A percentile compares a stretch with the other conserved stretches of the same genome.
These are phyloP conservation scores for Lentinula sp. DNA, from an alignment of 768 basidiomycete species.

Conservation along the genomic window DNA sequence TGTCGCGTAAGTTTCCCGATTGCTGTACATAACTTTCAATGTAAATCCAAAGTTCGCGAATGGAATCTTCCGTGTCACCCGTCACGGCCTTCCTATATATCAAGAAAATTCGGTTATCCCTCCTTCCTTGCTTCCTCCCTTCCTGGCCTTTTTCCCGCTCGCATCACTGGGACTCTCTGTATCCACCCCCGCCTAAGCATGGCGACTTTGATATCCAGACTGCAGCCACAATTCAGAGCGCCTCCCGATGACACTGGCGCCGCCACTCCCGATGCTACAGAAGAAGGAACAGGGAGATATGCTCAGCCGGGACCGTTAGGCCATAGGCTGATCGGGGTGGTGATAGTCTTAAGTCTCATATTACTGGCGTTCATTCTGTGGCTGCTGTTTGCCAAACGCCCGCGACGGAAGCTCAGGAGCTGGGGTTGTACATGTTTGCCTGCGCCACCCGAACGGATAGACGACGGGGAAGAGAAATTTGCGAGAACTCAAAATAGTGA, in stretches of 20 bases:
- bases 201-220: background rate
- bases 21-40: background rate
- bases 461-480: background rate
- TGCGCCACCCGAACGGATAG: background rate
- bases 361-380: slow-evolving; percentile 30
- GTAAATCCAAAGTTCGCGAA: background rate
- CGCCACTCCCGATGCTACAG: background rate
- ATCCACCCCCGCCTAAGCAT: background rate
- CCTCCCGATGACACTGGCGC: background rate
- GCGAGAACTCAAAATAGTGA: background rate
- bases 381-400: slow-evolving; percentile 27
- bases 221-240: background rate
- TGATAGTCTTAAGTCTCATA: slow-evolving; percentile 29
- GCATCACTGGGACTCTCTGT: background rate
- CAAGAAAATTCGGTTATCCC: background rate
- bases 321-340: slow-evolving; percentile 40
- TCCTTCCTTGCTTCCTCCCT: background rate
- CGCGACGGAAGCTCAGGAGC: slow-evolving; percentile 18
- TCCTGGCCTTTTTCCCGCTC: background rate
- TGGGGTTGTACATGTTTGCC: slow-evolving; percentile 2
- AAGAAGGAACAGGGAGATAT: background rate
- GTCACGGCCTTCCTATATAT: background rate
- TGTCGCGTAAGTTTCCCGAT: background rate
- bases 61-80: background rate
- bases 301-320: slow-evolving; percentile 23